A percentile compares a stretch with the other conserved stretches of the same genome.
phyloP scores from a whole-genome alignment of 345 rosid species.

The Gossypium herbaceum region DNA sequence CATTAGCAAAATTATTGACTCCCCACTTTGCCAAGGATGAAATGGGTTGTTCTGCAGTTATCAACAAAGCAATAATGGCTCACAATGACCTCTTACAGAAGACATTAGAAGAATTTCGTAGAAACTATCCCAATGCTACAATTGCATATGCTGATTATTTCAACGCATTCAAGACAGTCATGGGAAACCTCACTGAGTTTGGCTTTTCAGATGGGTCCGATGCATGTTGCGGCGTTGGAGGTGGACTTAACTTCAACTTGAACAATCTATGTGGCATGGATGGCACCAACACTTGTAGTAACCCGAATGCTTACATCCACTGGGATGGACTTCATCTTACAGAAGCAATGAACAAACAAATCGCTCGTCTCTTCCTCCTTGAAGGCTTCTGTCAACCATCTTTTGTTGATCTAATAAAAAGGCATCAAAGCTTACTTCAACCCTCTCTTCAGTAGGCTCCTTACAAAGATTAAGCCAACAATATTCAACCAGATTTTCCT shows the following conservation, averaged over 20 bases:
- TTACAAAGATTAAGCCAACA: too few species aligned
- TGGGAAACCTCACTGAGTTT: constrained; percentile 12
- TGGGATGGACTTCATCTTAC: constrained; percentile 57
- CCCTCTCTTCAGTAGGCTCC: neutral
- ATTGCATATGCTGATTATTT: constrained; percentile 34
- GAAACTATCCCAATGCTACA: neutral
- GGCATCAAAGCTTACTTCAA: neutral
- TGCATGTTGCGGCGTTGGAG: constrained; percentile 44
- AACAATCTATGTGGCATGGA: constrained; percentile 31
- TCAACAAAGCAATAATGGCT: constrained; percentile 21
- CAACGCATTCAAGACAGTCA: neutral
- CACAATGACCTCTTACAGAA: constrained; percentile 40
- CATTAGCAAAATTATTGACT: constrained; percentile 16
- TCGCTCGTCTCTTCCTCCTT: constrained; percentile 30
- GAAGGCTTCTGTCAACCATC: constrained; percentile 34
- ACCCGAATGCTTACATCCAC: constrained; percentile 20
- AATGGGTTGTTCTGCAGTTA: constrained; percentile 27
- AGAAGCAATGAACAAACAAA: constrained; percentile 28
- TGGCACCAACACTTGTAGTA: constrained; percentile 22
- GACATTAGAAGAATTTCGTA: constrained; percentile 22
- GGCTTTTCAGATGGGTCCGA: constrained; percentile 29
- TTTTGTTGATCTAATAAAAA: constrained; percentile 20
- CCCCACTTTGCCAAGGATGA: constrained; percentile 22
- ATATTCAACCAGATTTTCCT: neutral
- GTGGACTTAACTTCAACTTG: constrained; percentile 36